These are phyloP conservation scores for Remersonia thermophila DNA, from an alignment of 2,329 filamentous ascomycete species.

Conservation along the genomic window DNA sequence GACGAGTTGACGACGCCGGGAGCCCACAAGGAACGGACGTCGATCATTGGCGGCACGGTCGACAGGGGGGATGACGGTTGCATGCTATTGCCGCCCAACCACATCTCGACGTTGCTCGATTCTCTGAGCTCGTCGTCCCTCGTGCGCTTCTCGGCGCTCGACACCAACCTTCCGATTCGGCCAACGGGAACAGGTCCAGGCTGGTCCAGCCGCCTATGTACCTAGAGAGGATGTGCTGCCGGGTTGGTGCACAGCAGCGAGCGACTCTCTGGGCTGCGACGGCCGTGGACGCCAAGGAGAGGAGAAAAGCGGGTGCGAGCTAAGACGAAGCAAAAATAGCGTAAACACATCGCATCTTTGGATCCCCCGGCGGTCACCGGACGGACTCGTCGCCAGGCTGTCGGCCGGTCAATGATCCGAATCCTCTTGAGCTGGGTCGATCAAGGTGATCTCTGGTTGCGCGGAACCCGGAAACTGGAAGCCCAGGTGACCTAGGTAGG, in stretches of 20 bases:
- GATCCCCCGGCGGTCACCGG: too few species aligned
- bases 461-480: too few species aligned
- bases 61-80: conserved; percentile 10
- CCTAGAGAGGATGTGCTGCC: conserved; percentile 14
- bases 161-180: conserved; percentile 12
- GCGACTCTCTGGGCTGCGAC: conserved; percentile 13
- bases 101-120: conserved; percentile 9
- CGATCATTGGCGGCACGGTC: conserved; percentile 16
- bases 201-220: conserved; percentile 9
- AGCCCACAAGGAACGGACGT: conserved; percentile 6
- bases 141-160: conserved; percentile 1
- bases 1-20: not conserved
- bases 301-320: not conserved
- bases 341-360: not conserved
- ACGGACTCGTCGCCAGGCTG: too few species aligned
- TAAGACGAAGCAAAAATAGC: not conserved
- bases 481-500: too few species aligned
- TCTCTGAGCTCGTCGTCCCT: conserved; percentile 6
- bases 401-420: too few species aligned
- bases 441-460: too few species aligned
- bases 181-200: conserved; percentile 10
- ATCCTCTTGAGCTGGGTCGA: too few species aligned
- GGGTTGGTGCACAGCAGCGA: too few species aligned
- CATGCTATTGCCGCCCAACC: conserved; percentile 17
- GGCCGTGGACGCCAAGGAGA: conserved; percentile 18